These are phyloP conservation scores for Lunasporangiospora selenospora DNA, from an alignment of 192 early-diverging fungal species.

Conservation along the genomic window DNA sequence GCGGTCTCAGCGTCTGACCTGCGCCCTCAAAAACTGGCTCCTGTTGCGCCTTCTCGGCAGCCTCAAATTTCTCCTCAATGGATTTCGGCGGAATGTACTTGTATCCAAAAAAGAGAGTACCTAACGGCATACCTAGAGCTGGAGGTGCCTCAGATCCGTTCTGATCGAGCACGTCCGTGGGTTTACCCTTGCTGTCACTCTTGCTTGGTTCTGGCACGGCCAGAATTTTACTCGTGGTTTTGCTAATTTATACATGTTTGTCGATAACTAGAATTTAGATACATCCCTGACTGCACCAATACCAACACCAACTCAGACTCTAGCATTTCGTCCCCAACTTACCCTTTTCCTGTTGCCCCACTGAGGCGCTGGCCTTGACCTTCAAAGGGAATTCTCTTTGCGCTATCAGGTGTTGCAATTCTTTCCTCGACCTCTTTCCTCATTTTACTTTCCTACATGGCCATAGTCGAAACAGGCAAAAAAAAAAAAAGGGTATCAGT, in stretches of 20 bases:
- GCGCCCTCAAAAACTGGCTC: constrained; percentile 48
- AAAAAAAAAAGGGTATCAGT: not conserved
- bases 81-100: constrained; percentile 69
- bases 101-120: constrained; percentile 93
- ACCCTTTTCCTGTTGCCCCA: constrained; percentile 46
- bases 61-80: constrained; percentile 42
- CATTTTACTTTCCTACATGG: constrained; percentile 48
- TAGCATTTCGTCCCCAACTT: not conserved
- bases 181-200: constrained; percentile 17
- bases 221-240: too few species aligned
- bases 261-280: too few species aligned
- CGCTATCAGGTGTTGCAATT: constrained; percentile 23
- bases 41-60: constrained; percentile 9
- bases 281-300: too few species aligned
- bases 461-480: not conserved
- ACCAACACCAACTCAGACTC: not conserved
- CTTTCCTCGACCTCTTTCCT: constrained; percentile 44
- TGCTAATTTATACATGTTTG: too few species aligned
- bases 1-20: constrained; percentile 61
- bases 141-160: constrained; percentile 58
- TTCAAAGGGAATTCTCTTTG: constrained; percentile 43
- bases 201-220: too few species aligned
- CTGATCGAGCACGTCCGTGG: constrained; percentile 24
- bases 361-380: constrained; percentile 50
- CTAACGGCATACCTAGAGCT: constrained; percentile 82